Evolutionary conservation across 768 basidiomycete species (phyloP).

Genomic region (Candolleomyces aberdarensis): DNA sequence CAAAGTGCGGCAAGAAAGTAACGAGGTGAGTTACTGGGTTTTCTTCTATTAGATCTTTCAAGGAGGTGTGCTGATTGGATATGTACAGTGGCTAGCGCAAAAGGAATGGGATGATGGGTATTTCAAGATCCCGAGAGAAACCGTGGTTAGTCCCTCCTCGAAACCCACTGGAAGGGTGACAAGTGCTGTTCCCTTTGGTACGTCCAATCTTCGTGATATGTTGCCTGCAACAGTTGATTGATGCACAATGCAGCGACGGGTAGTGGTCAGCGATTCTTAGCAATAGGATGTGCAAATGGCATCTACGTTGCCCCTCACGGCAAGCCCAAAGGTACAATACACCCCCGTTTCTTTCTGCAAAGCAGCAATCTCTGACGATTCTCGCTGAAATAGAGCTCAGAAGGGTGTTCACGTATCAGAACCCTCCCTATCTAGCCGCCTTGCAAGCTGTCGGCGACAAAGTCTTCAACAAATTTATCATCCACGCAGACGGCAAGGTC

Average conservation of each 20-base stretch:
- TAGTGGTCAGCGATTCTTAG: slow-evolving; percentile 40
- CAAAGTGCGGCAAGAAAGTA: slow-evolving; percentile 63
- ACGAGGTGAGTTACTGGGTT: slow-evolving; percentile 47
- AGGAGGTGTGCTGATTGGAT: background rate
- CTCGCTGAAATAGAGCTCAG: slow-evolving; percentile 45
- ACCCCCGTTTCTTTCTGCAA: background rate
- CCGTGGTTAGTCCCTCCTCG: slow-evolving; percentile 21
- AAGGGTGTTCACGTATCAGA: slow-evolving; percentile 49
- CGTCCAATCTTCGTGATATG: slow-evolving; percentile 18
- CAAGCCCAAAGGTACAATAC: slow-evolving; percentile 40
- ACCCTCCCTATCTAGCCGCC: slow-evolving; percentile 53
- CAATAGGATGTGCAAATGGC: slow-evolving; percentile 63
- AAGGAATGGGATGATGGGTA: slow-evolving; percentile 56
- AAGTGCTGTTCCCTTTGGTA: slow-evolving; percentile 64
- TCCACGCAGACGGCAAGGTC: slow-evolving; percentile 58
- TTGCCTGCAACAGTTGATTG: slow-evolving; percentile 27
- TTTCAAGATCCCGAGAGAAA: slow-evolving; percentile 49
- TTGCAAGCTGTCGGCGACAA: slow-evolving; percentile 42
- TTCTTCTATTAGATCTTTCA: slow-evolving; percentile 12
- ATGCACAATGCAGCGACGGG: slow-evolving; percentile 39
- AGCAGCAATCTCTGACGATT: background rate
- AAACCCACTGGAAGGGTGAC: slow-evolving; percentile 57
- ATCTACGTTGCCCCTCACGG: slow-evolving; percentile 62
- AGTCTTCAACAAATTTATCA: slow-evolving; percentile 62
- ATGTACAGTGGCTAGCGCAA: slow-evolving; percentile 62